Evolutionary conservation across 495 filamentous ascomycete species (phyloP), one percentile per base, ranked within the genome.

Genomic region (Annulohypoxylon maeteangense): DNA sequence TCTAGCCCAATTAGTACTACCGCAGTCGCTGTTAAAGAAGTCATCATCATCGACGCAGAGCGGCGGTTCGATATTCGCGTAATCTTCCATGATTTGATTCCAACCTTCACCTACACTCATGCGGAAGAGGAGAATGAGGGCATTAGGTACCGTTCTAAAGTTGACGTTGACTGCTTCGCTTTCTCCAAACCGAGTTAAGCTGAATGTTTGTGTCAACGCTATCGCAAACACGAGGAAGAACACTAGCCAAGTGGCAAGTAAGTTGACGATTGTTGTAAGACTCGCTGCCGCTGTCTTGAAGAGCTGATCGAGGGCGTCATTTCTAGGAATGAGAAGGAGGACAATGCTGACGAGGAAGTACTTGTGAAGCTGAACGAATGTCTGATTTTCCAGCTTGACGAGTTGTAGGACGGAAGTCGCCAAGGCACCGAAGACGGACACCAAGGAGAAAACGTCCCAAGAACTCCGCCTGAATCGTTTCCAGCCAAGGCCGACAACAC

Each of bases 201-300:
- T 97, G 78, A 99, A 97, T 0, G 95, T 92, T 78, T 99, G 95
- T 42, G 96, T 98, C 75, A 98, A 84, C 7, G 95, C 95, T 70
- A 99, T 98, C 31, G 95, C 96, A 78, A 92, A 99, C 12, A 97
- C 93, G 36, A 98, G 82, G 83, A 98, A 99, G 50, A 99, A 87
- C 1, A 98, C 92, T 67, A 97, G 91, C 95, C 95, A 99, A 0
- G 96, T 98, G 1, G 95, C 95, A 18, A 99, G 84, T 23, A 99
- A 85, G 76, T 97, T 99, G 60, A 90, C 88, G 75, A 99, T 98
- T 12, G 91, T 90, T 1, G 91, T 90, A 34, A 99, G 81, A 88
- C 90, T 94, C 44, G 95, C 95, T n/a, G 95, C 96, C 2, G 96
- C 96, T 14, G 95, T 99, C 81, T 99, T 99, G 88, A 98, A 99